Base-by-base conservation (phyloP, 495 filamentous ascomycete genomes). In the Tuber borchii region DNA sequence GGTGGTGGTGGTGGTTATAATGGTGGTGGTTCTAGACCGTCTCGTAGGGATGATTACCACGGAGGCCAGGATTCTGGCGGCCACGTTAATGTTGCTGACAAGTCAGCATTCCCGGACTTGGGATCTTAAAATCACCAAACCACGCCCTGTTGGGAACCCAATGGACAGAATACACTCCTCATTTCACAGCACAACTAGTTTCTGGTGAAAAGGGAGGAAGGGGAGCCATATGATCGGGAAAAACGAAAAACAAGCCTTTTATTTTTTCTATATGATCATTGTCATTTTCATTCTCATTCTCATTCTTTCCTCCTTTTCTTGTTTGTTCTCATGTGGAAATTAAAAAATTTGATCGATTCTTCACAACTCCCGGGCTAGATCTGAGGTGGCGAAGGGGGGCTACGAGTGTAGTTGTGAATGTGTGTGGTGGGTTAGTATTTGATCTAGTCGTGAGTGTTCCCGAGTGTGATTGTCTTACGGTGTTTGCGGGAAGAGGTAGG, bases 101-200 rank as follows among this genome's bases (percentile, higher is more conserved):
- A 89, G 82, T 87, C 82, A 77, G 91, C 90, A 71, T 94, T 94
- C 88, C 92, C 92, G 48, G 90, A 87, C 86, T 85, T 94, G 74
- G 92, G 92, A 75, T 85, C 84, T 79, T 88, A 83, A 82, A 44
- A 61, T 26, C n/a, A 26, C 51, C n/a, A 14, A 26, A 26, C 51
- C 10, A n/a, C n/a, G n/a, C 12, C 56, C 56, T 65, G 10, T 65
- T 31, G 56, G 31, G n/a, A 31, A 31, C 10, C 10, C 56, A 65
- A 31, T 65, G 56, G 56, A 17, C 26, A 31, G 26, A 65, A 65
- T 16, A 10, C 56, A 31, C 56, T 26, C 48, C 48, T 17, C 12
- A 17, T 65, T 31, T 65, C 56, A 31, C 56, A 26, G 31, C 10
- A 31, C n/a, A 26, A n/a, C 56, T 65, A 65, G n/a, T 65, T 65